phyloP scores from a whole-genome alignment of 306 rosid species.

The Fagus sylvatica region DNA sequence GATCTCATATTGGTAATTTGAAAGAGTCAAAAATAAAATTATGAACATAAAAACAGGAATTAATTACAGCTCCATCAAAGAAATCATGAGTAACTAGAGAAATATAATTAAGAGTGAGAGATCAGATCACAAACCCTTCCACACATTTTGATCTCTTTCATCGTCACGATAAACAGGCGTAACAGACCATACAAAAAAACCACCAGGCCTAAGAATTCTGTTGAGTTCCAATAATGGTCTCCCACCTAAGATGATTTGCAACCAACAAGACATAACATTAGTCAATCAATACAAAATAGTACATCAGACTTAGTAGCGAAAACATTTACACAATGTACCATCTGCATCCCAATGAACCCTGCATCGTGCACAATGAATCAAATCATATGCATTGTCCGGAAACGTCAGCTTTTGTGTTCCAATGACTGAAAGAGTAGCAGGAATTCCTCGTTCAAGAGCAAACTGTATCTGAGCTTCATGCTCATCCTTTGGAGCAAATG shows the following conservation, averaged over 20 bases:
- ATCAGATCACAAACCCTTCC: slow-evolving; percentile 68
- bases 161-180: slow-evolving; percentile 91
- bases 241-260: slow-evolving; percentile 58
- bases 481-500: slow-evolving; percentile 97
- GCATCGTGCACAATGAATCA: slow-evolving; percentile 97
- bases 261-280: slow-evolving; percentile 21
- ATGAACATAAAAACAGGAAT: neutral
- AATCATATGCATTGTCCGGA: slow-evolving; percentile 72
- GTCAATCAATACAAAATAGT: neutral
- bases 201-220: slow-evolving; percentile 95
- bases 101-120: slow-evolving; percentile 3
- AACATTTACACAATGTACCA: slow-evolving; percentile 47
- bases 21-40: neutral
- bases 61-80: neutral
- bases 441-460: slow-evolving; percentile 98
- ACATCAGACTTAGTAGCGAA: slow-evolving; percentile 10
- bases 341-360: slow-evolving; percentile 98
- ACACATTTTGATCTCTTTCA: slow-evolving; percentile 66
- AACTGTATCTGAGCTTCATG: slow-evolving; percentile 99
- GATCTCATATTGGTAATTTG: neutral
- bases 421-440: slow-evolving; percentile 89
- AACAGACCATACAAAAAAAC: slow-evolving; percentile 96
- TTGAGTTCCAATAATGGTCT: slow-evolving; percentile 92
- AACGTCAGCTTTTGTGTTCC: slow-evolving; percentile 86
- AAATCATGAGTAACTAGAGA: neutral